Percentiles rank a stretch among this genome's conserved stretches.
phyloP scores from a whole-genome alignment of 2,329 filamentous ascomycete species.

The Apiospora koreana region DNA sequence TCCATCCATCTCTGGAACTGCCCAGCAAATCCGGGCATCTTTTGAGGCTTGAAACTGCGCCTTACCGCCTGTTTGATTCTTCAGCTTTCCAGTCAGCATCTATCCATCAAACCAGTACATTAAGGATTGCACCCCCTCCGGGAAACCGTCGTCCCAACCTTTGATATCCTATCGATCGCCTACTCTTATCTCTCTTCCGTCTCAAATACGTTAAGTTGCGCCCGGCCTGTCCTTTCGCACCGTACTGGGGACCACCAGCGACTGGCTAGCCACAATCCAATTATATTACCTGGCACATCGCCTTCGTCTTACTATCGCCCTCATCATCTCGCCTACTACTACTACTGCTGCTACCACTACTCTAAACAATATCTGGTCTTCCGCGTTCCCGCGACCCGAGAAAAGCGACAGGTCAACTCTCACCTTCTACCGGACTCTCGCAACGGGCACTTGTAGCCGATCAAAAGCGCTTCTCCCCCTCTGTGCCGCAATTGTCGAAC shows the following conservation, averaged over 20 bases:
- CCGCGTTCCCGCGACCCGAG: neutral
- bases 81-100: slow-evolving; percentile 5
- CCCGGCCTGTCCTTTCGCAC: neutral
- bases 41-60: slow-evolving; percentile 5
- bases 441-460: slow-evolving; percentile 2
- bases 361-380: neutral
- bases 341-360: neutral
- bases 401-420: neutral
- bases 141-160: neutral
- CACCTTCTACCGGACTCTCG: neutral
- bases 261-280: neutral
- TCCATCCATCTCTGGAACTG: neutral
- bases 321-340: neutral
- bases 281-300: slow-evolving; percentile 8
- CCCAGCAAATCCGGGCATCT: slow-evolving; percentile 2
- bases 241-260: neutral
- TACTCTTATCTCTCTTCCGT: neutral
- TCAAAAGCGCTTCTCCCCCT: neutral
- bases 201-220: neutral
- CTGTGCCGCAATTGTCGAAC: neutral
- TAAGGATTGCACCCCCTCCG: neutral
- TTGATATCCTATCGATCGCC: neutral
- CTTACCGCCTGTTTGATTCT: slow-evolving; percentile 7
- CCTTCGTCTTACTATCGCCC: slow-evolving; percentile 2
- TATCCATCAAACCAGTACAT: neutral